Conservation (phyloP, 2,329 filamentous ascomycete genomes). For the Diplocarpon rosae region DNA sequence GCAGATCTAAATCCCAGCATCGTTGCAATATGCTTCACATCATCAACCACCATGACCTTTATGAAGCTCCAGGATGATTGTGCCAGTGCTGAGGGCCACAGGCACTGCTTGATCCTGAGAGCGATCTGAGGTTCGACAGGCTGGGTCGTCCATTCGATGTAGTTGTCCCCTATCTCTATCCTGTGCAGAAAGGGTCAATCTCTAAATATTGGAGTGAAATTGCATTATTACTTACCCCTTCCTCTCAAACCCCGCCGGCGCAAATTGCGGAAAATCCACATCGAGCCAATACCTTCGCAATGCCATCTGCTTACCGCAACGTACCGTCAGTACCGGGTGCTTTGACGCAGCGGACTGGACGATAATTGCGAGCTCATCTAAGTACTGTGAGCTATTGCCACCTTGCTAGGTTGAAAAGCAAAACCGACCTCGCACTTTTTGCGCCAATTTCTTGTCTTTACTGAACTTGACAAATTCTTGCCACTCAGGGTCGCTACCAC, state of each 20-base stretch:
- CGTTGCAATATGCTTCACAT: conserved; percentile 31
- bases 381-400: conserved; percentile 12
- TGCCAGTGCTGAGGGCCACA: conserved; percentile 43
- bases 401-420: not conserved
- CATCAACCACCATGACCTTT: conserved; percentile 36
- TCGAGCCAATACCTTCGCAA: conserved; percentile 47
- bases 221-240: conserved; percentile 39
- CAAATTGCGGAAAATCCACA: conserved; percentile 45
- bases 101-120: conserved; percentile 34
- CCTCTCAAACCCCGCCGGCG: conserved; percentile 48
- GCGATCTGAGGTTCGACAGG: conserved; percentile 39
- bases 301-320: conserved; percentile 37
- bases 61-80: conserved; percentile 42
- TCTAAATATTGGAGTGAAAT: not conserved
- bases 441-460: conserved; percentile 37
- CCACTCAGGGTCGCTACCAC: conserved; percentile 52
- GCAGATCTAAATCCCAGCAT: conserved; percentile 35
- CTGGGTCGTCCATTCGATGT: conserved; percentile 36
- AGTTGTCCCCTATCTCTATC: conserved; percentile 38
- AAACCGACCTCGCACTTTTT: conserved; percentile 19
- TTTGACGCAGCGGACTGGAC: conserved; percentile 33
- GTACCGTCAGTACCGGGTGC: conserved; percentile 33
- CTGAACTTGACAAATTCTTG: conserved; percentile 47
- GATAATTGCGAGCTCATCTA: conserved; percentile 36
- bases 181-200: conserved; percentile 29